Evolutionary conservation across 805 yeast genomes (phyloP).

Genomic region (Wickerhamiella spandovensis): DNA sequence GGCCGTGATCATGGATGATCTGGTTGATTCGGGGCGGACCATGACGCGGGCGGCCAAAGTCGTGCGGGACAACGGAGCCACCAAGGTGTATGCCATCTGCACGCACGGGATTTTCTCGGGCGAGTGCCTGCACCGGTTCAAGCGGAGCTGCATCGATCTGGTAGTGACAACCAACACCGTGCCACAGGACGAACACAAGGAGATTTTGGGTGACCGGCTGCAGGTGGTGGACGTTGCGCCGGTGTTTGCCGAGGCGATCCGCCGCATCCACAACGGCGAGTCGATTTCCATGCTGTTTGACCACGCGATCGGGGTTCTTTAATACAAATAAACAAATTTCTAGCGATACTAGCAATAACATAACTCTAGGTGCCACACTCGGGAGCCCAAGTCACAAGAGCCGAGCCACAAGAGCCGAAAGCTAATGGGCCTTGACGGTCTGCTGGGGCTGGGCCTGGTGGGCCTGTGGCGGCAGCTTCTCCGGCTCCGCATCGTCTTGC

Average conservation of each 20-base stretch:
- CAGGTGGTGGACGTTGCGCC: conserved; percentile 80
- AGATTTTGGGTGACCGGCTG: conserved; percentile 42
- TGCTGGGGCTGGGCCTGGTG: neutral
- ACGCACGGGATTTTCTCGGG: conserved; percentile 93
- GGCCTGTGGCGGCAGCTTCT: neutral
- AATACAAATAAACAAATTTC: neutral
- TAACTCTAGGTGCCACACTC: no score
- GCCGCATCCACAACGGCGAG: conserved; percentile 96
- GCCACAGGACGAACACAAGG: conserved; percentile 59
- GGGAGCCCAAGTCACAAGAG: no score
- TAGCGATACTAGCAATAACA: neutral
- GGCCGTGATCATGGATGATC: conserved; percentile 86
- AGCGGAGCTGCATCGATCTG: conserved; percentile 60
- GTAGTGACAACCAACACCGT: conserved; percentile 82
- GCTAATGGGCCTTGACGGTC: neutral
- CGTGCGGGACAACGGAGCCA: conserved; percentile 86
- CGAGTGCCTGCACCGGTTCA: conserved; percentile 66
- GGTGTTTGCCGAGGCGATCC: conserved; percentile 84
- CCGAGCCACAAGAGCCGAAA: no score
- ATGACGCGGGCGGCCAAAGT: conserved; percentile 84
- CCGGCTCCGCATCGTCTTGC: neutral
- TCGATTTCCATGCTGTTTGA: conserved; percentile 87
- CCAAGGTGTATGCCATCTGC: conserved; percentile 68
- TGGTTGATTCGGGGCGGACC: conserved; percentile 88
- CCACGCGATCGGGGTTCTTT: conserved; percentile 31